Conservation (phyloP, 164 flowering plant species). For the Santalum album region DNA sequence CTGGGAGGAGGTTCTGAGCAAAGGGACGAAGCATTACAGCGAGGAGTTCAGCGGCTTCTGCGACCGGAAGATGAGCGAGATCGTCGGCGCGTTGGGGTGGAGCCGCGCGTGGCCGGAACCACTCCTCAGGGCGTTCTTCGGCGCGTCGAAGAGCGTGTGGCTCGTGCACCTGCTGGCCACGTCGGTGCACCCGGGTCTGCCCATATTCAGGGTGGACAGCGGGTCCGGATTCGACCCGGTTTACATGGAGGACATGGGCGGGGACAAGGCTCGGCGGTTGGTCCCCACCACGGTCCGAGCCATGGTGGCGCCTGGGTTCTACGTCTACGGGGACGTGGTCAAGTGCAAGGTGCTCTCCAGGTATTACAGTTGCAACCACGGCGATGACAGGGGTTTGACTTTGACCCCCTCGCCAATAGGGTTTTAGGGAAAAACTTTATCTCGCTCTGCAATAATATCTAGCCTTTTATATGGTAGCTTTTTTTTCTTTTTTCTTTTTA, state of each 20-base stretch:
- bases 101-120: constrained; percentile 86
- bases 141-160: constrained; percentile 86
- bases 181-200: constrained; percentile 71
- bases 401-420: neutral
- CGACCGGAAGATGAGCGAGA: constrained; percentile 87
- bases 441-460: no score
- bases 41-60: constrained; percentile 81
- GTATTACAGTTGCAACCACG: constrained; percentile 16
- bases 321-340: constrained; percentile 58
- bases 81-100: constrained; percentile 80
- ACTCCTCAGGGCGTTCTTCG: constrained; percentile 71
- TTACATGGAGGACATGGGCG: constrained; percentile 88
- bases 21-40: constrained; percentile 80
- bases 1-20: constrained; percentile 84
- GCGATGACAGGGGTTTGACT: neutral
- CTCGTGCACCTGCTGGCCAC: constrained; percentile 73
- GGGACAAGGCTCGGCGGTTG: constrained; percentile 43
- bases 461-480: no score
- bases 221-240: constrained; percentile 48
- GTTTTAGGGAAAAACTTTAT: no score
- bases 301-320: constrained; percentile 96
- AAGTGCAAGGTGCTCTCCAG: constrained; percentile 89
- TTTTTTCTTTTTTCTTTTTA: no score
- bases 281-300: constrained; percentile 51
- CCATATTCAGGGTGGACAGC: constrained; percentile 65